Conservation (phyloP, 768 basidiomycete species). For the Tylopilus plumbeoviolaceoides region DNA sequence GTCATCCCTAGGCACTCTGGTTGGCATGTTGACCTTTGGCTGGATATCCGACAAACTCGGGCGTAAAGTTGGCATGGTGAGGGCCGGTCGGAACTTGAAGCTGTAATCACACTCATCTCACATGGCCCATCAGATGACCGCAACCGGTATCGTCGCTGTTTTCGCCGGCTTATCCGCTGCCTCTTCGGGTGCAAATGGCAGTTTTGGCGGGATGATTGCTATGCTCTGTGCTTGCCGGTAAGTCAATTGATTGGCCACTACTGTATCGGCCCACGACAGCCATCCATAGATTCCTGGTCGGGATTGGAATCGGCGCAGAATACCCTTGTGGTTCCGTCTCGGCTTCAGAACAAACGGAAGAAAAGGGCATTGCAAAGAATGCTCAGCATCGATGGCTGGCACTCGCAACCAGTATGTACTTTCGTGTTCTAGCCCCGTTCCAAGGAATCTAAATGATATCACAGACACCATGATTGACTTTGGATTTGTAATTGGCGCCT, state of each 20-base stretch:
- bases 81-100: constrained; percentile 6
- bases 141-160: constrained; percentile 77
- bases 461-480: constrained; percentile 82
- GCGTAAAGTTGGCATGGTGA: constrained; percentile 83
- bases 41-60: constrained; percentile 85
- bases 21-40: constrained; percentile 82
- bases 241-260: constrained; percentile 8
- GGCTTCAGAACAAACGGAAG: constrained; percentile 87
- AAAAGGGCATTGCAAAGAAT: constrained; percentile 69
- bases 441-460: neutral
- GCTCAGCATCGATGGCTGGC: constrained; percentile 86
- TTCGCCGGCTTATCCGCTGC: constrained; percentile 84
- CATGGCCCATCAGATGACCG: constrained; percentile 54
- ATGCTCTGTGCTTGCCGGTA: constrained; percentile 81
- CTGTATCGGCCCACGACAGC: neutral
- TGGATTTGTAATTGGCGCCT: constrained; percentile 75
- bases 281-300: constrained; percentile 67
- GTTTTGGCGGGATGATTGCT: constrained; percentile 62
- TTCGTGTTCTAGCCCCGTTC: neutral
- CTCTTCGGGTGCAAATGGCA: constrained; percentile 72
- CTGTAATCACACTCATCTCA: constrained; percentile 8
- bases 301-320: constrained; percentile 84
- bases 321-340: constrained; percentile 91
- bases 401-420: constrained; percentile 74
- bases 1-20: constrained; percentile 71